Conservation (phyloP, 139 green algal species). For the Chlorokybus atmophyticus region DNA sequence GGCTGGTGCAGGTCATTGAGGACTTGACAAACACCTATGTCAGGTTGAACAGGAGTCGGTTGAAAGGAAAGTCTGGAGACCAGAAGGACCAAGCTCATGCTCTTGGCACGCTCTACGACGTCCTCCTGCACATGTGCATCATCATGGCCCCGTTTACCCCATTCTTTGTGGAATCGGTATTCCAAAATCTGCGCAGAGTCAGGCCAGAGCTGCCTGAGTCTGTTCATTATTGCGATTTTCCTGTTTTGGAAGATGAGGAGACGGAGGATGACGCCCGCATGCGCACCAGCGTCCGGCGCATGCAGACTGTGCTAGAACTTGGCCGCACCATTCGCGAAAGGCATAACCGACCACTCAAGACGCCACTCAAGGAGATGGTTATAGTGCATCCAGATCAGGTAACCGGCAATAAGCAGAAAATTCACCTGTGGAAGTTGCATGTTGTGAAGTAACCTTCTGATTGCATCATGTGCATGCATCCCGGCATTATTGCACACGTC, state of each 20-base stretch:
- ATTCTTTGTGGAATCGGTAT: constrained; percentile 97
- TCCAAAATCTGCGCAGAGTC: constrained; percentile 72
- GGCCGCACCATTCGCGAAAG: constrained; percentile 69
- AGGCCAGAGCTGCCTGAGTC: constrained; percentile 27
- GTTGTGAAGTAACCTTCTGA: too few relatives aligned
- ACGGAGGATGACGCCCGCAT: constrained; percentile 37
- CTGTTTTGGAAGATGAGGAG: too few relatives aligned
- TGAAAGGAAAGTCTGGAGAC: constrained; percentile 39
- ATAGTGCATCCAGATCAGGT: constrained; percentile 74
- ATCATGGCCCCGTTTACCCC: constrained; percentile 94
- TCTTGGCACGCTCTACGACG: constrained; percentile 33
- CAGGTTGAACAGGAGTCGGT: constrained; percentile 86
- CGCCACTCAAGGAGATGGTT: constrained; percentile 53
- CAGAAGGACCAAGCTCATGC: constrained; percentile 16
- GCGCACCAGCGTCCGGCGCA: constrained; percentile 64
- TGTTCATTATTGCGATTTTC: constrained; percentile 79
- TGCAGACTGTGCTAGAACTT: constrained; percentile 72
- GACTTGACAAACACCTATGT: constrained; percentile 97
- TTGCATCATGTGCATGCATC: too few relatives aligned
- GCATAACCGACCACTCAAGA: constrained; percentile 64
- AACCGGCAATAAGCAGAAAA: too few relatives aligned
- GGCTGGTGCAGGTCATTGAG: constrained; percentile 77
- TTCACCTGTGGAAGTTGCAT: too few relatives aligned
- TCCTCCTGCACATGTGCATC: constrained; percentile 79
- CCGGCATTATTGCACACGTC: too few relatives aligned